Evolutionary conservation across 768 basidiomycete species (phyloP), one percentile per base, ranked within the genome.

Genomic region (Tricholoma hemisulphureum): DNA sequence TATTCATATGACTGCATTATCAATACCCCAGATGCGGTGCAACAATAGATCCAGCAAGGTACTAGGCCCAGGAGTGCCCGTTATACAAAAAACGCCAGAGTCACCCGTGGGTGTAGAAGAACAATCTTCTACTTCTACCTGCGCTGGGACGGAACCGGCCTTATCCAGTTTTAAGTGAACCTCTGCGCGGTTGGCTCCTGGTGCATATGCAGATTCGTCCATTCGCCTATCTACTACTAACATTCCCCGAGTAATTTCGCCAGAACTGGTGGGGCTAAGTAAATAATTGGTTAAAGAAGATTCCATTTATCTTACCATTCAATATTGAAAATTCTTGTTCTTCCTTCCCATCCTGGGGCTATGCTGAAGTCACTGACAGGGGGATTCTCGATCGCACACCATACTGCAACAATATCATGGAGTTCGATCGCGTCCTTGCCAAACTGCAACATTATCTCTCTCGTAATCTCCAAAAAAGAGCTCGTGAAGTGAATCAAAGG

Each of bases 371-470:
- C 64, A 59, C n/a, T 3, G 41, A 73, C 71, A 6, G 84, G 86
- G 16, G 88, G 87, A 58, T 88, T 85, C 56, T 80, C 79, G 14
- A 92, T 83, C 2, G 92, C 90, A 69, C 87, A 93, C 91, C 93
- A 96, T 14, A 96, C 81, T 2, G 92, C 90, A 10, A 87, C 86
- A 45, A 94, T 89, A 64, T 98, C 95, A 65, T 98, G 95, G 55
- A 95, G 79, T 73, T 95, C 91, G 83, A 97, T 82, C 4, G 82
- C 88, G 67, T 95, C 93, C 59, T 88, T 85, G 7, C 93, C 93
- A 59, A 85, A 93, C 50, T 77, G 65, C n/a, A 84, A 57, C 88
- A 95, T 93, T 51, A 94, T 73, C 60, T 86, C 86, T 31, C 90
- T 75, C 3, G 90, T 83, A 43, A 85, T 80, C 67, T 89, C 85